These are phyloP conservation scores for Albophoma yamanashiensis DNA, from an alignment of 2,329 filamentous ascomycete species.

Conservation along the genomic window DNA sequence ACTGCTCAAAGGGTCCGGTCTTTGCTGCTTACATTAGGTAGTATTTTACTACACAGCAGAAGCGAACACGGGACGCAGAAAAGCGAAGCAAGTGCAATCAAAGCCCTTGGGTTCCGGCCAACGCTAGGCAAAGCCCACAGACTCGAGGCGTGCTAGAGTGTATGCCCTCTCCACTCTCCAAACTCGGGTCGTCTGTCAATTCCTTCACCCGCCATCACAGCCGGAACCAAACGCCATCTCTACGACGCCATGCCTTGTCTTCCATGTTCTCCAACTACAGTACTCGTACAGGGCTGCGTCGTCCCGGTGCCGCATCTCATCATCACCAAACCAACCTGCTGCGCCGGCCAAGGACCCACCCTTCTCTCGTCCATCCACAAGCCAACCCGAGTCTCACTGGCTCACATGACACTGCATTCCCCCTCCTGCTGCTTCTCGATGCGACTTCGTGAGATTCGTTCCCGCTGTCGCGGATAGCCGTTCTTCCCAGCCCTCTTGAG, in stretches of 20 bases:
- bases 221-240: not conserved
- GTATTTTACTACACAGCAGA: not conserved
- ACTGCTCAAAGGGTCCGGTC: not conserved
- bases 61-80: not conserved
- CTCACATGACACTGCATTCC: slow-evolving; percentile 75
- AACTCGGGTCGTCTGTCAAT: not conserved
- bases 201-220: not conserved
- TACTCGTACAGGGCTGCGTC: not conserved
- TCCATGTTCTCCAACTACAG: not conserved
- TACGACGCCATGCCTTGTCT: not conserved
- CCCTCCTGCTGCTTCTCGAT: slow-evolving; percentile 78
- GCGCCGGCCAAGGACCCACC: not conserved
- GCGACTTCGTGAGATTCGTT: slow-evolving; percentile 71
- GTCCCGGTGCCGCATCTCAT: not conserved
- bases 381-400: not conserved
- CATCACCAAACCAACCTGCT: not conserved
- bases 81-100: not conserved
- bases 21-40: not conserved
- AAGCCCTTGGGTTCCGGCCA: not conserved
- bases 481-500: slow-evolving; percentile 71
- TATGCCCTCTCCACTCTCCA: not conserved
- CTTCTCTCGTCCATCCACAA: not conserved
- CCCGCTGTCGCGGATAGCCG: slow-evolving; percentile 55
- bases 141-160: not conserved
- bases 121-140: not conserved